Base-by-base conservation (phyloP, 1,284 basidiomycete genomes). In the Neonothopanus nambi region DNA sequence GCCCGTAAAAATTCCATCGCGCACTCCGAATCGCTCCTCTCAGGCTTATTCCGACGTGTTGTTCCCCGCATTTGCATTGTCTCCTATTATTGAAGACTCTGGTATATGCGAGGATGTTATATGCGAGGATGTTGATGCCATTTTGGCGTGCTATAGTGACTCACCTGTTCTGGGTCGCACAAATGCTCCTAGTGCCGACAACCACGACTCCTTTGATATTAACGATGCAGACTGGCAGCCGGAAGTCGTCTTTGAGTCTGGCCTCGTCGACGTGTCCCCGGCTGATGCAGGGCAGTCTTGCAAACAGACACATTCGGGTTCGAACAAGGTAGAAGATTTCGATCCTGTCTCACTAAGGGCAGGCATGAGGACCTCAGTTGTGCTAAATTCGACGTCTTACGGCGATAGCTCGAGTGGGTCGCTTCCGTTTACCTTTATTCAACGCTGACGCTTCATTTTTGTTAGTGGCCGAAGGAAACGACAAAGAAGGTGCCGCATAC, bases 41-140 rank as follows among this genome's bases (percentile, higher is more conserved):
- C 48, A 50, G 30, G 48, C 26, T 20, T 35, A 35, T 33, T 17
- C 39, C n/a, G 48, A 50, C 17, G 33, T 21, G 5, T 36, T n/a
- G n/a, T n/a, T 36, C 5, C 18, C 49, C 37, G 40, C 30, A 18
- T 23, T 51, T 21, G 49, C 42, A 23, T 40, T 51, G 17, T 51
- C 49, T 13, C 49, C 49, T 9, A 44, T 51, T 18, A 36, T 51
- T 7, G 49, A 51, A 36, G 41, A 51, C 20, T 24, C 49, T 6
- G 23, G 11, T 23, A 26, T 35, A 23, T 51, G 42, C 2, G 41
- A n/a, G n/a, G n/a, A n/a, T n/a, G n/a, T n/a, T n/a, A n/a, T n/a
- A n/a, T n/a, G n/a, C n/a, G n/a, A 51, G 23, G 49, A 51, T 35
- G 41, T 51, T 23, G 49, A 51, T 18, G 41, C 35, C 39, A 51